Percentiles rank a stretch among this genome's conserved stretches.
Evolutionary conservation across 2,329 filamentous ascomycete genomes (phyloP).

Genomic region (Cladorrhinum sp.): DNA sequence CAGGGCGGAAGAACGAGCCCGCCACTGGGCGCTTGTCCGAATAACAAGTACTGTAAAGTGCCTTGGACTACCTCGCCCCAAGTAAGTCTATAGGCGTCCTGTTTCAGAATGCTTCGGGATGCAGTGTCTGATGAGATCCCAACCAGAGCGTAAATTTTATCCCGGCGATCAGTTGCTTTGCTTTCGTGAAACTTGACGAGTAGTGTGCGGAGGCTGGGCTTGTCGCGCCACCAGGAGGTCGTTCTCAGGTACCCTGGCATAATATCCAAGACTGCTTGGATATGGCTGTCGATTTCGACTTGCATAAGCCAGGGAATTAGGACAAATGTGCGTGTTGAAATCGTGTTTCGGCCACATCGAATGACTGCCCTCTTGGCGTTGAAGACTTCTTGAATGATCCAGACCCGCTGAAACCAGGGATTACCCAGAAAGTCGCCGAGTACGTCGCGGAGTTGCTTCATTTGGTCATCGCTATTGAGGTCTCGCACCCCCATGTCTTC

Average conservation of each 20-base stretch:
- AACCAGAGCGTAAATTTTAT: slow-evolving; percentile 10
- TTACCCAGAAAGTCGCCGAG: background rate
- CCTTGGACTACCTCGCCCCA: background rate
- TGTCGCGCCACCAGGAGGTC: slow-evolving; percentile 2
- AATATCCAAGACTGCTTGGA: slow-evolving; percentile 13
- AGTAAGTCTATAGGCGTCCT: background rate
- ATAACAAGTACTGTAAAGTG: background rate
- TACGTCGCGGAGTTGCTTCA: background rate
- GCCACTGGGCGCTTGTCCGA: background rate
- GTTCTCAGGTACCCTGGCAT: slow-evolving; percentile 13
- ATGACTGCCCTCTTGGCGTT: slow-evolving; percentile 6
- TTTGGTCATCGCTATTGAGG: background rate
- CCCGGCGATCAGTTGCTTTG: background rate
- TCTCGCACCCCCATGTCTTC: background rate
- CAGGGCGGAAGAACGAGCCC: background rate
- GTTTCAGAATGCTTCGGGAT: background rate
- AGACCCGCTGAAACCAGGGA: slow-evolving; percentile 13
- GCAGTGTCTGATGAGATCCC: slow-evolving; percentile 11
- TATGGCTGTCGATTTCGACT: background rate
- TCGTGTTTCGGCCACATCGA: slow-evolving; percentile 1
- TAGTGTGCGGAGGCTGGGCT: background rate
- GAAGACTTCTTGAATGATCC: slow-evolving; percentile 14
- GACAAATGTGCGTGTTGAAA: slow-evolving; percentile 7
- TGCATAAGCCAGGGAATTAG: slow-evolving; percentile 5
- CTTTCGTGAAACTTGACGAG: slow-evolving; percentile 2